These are phyloP conservation scores for Fusarium xyrophilum DNA, from an alignment of 2,329 filamentous ascomycete species.

Conservation along the genomic window DNA sequence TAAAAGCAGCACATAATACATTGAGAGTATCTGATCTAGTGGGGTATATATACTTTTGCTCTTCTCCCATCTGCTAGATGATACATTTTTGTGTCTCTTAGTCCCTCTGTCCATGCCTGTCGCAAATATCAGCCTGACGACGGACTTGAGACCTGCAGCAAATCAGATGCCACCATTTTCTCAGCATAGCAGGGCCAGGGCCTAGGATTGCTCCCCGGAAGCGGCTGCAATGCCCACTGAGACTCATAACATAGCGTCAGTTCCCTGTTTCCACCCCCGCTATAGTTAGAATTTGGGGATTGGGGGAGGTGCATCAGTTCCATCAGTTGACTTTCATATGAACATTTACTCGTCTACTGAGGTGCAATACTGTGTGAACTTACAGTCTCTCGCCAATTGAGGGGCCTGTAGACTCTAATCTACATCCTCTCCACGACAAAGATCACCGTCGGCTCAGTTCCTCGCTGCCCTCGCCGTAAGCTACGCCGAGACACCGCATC, in stretches of 20 bases:
- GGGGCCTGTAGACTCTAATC: neutral
- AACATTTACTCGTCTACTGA: neutral
- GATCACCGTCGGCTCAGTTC: neutral
- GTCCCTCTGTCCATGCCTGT: slow-evolving; percentile 1
- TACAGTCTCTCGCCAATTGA: neutral
- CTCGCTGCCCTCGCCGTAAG: slow-evolving; percentile 34
- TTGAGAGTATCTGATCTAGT: neutral
- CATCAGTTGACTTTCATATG: neutral
- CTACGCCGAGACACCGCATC: slow-evolving; percentile 39
- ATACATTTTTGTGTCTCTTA: neutral
- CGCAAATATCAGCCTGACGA: slow-evolving; percentile 3
- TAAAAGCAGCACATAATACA: rapidly evolving
- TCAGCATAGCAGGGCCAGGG: slow-evolving; percentile 31
- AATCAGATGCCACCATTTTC: slow-evolving; percentile 41
- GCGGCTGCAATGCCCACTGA: slow-evolving; percentile 30
- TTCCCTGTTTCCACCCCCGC: slow-evolving; percentile 34
- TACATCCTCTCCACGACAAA: neutral
- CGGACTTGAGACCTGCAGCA: slow-evolving; percentile 16
- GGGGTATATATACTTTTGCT: neutral
- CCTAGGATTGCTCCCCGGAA: slow-evolving; percentile 32
- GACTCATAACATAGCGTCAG: slow-evolving; percentile 29
- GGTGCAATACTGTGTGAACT: neutral
- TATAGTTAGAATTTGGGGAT: slow-evolving; percentile 19
- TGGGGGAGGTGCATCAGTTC: slow-evolving; percentile 1
- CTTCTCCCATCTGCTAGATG: neutral